These are phyloP conservation scores for Lentinula novae-zelandiae DNA, from an alignment of 1,284 basidiomycete species.

Conservation along the genomic window DNA sequence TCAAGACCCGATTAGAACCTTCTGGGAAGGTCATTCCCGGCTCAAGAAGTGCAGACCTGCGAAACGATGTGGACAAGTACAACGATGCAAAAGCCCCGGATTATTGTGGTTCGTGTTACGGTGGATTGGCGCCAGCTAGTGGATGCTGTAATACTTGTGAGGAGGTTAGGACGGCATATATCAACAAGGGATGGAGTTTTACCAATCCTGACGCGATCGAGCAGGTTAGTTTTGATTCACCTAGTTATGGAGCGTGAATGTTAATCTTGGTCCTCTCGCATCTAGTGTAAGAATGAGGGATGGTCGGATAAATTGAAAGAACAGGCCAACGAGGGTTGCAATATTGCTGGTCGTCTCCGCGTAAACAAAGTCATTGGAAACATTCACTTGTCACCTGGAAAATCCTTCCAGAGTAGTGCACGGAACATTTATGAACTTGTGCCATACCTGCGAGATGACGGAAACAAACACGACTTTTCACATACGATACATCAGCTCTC, in stretches of 20 bases:
- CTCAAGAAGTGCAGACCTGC: conserved; percentile 60
- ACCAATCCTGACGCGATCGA: conserved; percentile 88
- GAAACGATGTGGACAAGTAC: conserved; percentile 84
- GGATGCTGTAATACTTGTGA: conserved; percentile 98
- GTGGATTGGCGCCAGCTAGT: conserved; percentile 74
- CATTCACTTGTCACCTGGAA: conserved; percentile 85
- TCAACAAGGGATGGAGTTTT: conserved; percentile 94
- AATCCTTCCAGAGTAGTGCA: conserved; percentile 87
- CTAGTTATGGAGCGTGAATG: neutral
- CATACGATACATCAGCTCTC: conserved; percentile 83
- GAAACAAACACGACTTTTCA: conserved; percentile 90
- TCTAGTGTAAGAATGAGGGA: conserved; percentile 87
- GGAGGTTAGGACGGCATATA: conserved; percentile 89
- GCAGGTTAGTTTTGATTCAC: conserved; percentile 56
- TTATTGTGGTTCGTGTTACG: conserved; percentile 98
- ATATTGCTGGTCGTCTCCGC: conserved; percentile 84
- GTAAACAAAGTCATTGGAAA: conserved; percentile 98
- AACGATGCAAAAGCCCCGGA: conserved; percentile 56
- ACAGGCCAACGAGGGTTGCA: conserved; percentile 93
- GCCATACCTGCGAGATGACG: conserved; percentile 88
- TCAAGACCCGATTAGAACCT: conserved; percentile 76
- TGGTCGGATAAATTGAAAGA: conserved; percentile 94
- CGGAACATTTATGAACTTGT: conserved; percentile 91
- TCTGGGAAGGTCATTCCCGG: conserved; percentile 60
- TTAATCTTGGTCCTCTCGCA: conserved; percentile 2